phyloP scores from a whole-genome alignment of 139 green algal species.

The Haematococcus lacustris region DNA sequence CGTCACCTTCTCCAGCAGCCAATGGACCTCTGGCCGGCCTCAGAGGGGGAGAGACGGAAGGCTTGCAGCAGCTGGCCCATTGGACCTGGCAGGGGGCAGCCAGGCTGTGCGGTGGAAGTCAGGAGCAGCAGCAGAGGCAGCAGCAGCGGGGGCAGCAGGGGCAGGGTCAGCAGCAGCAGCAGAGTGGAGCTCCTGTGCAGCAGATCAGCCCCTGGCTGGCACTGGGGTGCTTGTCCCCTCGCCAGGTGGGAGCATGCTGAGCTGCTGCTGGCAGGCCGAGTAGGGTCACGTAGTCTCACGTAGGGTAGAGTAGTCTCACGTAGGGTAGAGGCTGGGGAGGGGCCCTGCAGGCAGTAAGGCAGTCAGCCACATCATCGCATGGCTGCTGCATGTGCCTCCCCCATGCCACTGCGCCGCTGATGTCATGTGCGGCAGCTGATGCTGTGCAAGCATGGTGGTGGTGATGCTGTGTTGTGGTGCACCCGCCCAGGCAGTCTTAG shows the following conservation, averaged over 20 bases:
- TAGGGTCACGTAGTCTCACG: too few species aligned
- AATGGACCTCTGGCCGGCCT: constrained; percentile 13
- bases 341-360: not conserved
- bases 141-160: too few species aligned
- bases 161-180: not conserved
- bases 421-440: constrained; percentile 5
- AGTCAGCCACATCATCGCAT: not conserved
- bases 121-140: too few species aligned
- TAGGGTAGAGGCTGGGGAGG: not conserved
- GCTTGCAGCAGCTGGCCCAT: constrained; percentile 43
- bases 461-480: too few species aligned
- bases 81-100: constrained; percentile 19
- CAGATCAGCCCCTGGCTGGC: constrained; percentile 77
- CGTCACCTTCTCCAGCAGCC: not conserved
- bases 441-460: too few species aligned
- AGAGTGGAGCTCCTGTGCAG: constrained; percentile 31
- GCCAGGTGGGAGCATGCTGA: too few species aligned
- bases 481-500: too few species aligned
- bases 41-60: constrained; percentile 64
- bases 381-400: not conserved
- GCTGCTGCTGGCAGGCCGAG: too few species aligned
- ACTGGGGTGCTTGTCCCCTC: constrained; percentile 72
- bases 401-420: not conserved
- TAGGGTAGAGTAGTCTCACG: constrained; percentile 30
- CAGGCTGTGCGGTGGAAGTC: not conserved